Evolutionary conservation across 805 yeast species (phyloP).

Genomic region (Starmerella ratchasimensis): DNA sequence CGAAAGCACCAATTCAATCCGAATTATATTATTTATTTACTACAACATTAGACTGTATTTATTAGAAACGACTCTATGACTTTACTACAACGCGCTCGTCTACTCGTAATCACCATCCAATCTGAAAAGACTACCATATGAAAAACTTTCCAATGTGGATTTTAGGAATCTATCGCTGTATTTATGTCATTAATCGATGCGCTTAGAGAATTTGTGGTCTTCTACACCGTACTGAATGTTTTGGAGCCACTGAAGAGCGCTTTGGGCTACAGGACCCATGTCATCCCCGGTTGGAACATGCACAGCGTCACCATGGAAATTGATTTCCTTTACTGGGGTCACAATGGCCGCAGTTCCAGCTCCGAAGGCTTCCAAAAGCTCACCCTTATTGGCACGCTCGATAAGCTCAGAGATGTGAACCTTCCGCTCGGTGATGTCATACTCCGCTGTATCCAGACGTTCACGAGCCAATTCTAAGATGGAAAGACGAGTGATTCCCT

Average conservation of each 20-base stretch:
- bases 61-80: no score
- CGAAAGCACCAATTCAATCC: no score
- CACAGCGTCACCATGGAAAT: constrained; percentile 53
- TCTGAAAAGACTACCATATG: no score
- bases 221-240: constrained; percentile 82
- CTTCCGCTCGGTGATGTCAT: constrained; percentile 75
- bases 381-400: constrained; percentile 65
- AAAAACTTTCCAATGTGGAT: neutral
- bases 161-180: neutral
- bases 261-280: constrained; percentile 45
- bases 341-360: constrained; percentile 97
- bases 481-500: constrained; percentile 93
- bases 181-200: constrained; percentile 9
- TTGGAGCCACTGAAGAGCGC: constrained; percentile 71
- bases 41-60: no score
- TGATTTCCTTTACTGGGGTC: constrained; percentile 79
- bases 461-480: constrained; percentile 63
- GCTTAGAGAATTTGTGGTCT: constrained; percentile 35
- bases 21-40: neutral
- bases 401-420: constrained; percentile 68
- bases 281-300: constrained; percentile 48
- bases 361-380: constrained; percentile 88
- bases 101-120: no score
- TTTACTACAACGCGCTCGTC: no score
- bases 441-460: constrained; percentile 58